A percentile compares a stretch with the other conserved stretches of the same genome.
phyloP scores from a whole-genome alignment of 352 stramenopile genomes.

The Pythium chondricola region DNA sequence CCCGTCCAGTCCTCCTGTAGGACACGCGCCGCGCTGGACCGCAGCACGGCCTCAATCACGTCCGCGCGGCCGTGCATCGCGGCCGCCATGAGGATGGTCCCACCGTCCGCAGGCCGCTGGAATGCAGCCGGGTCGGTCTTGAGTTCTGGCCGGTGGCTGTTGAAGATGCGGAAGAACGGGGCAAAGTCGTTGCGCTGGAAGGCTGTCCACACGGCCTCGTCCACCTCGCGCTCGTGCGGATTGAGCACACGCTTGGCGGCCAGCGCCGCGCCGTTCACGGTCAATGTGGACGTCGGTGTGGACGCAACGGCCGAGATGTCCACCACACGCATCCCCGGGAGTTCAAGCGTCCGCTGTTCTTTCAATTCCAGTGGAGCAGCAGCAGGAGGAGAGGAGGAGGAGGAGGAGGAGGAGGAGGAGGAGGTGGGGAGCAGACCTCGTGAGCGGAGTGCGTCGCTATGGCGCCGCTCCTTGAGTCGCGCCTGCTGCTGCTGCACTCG shows the following conservation, averaged over 20 bases:
- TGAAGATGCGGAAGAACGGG: conserved; percentile 63
- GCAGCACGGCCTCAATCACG: conserved; percentile 68
- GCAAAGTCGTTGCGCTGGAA: conserved; percentile 79
- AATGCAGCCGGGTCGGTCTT: conserved; percentile 40
- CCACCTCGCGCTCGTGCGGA: conserved; percentile 64
- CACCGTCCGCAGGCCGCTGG: conserved; percentile 69
- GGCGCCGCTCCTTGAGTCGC: conserved; percentile 40
- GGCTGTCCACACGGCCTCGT: conserved; percentile 73
- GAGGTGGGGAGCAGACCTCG: conserved; percentile 28
- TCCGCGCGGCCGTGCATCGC: conserved; percentile 68
- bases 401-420: too few species aligned
- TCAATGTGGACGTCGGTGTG: conserved; percentile 17
- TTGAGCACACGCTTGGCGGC: conserved; percentile 69
- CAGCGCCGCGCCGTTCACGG: conserved; percentile 49
- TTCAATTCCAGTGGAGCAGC: conserved; percentile 42
- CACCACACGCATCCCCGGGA: conserved; percentile 58
- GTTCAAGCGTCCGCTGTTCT: conserved; percentile 29
- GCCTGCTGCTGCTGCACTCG: conserved; percentile 53
- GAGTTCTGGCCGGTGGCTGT: conserved; percentile 34
- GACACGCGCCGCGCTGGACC: conserved; percentile 38
- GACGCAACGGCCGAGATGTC: conserved; percentile 40
- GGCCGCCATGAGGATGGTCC: conserved; percentile 69
- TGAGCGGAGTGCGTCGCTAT: conserved; percentile 43
- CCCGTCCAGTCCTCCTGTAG: conserved; percentile 61
- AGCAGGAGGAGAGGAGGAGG: too few species aligned